Evolutionary conservation across 2,329 filamentous ascomycete species (phyloP).

Genomic region (Fusarium domesticum): DNA sequence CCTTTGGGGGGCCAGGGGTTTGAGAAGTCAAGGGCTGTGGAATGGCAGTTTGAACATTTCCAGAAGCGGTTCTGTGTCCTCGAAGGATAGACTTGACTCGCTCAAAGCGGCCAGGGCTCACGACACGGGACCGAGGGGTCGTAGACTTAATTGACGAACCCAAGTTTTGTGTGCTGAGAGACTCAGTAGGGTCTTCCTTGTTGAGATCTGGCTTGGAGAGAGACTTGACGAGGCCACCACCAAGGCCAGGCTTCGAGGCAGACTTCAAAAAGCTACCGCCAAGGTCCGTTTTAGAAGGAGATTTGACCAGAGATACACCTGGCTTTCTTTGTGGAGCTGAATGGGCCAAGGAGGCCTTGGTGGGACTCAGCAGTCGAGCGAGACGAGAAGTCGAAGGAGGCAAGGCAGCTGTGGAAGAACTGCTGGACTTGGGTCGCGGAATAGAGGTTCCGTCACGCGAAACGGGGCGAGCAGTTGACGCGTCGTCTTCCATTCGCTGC

Average conservation of each 20-base stretch:
- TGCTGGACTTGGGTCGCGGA: slow-evolving; percentile 43
- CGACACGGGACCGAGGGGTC: slow-evolving; percentile 36
- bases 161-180: slow-evolving; percentile 49
- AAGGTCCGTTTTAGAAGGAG: slow-evolving; percentile 47
- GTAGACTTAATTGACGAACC: slow-evolving; percentile 31
- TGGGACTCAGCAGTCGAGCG: slow-evolving; percentile 69
- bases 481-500: slow-evolving; percentile 64
- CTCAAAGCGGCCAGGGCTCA: slow-evolving; percentile 52
- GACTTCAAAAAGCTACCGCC: slow-evolving; percentile 28
- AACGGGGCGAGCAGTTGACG: slow-evolving; percentile 60
- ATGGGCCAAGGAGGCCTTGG: slow-evolving; percentile 69
- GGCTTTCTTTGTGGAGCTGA: slow-evolving; percentile 25
- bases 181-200: slow-evolving; percentile 44
- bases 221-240: slow-evolving; percentile 15
- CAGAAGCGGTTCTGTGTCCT: slow-evolving; percentile 35
- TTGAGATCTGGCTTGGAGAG: slow-evolving; percentile 46
- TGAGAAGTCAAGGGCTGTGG: slow-evolving; percentile 46
- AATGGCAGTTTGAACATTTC: slow-evolving; percentile 46
- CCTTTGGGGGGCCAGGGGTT: slow-evolving; percentile 44
- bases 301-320: slow-evolving; percentile 34
- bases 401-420: slow-evolving; percentile 27
- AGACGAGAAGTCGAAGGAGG: slow-evolving; percentile 47
- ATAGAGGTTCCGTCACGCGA: slow-evolving; percentile 52
- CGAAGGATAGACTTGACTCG: slow-evolving; percentile 58
- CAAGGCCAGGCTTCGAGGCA: slow-evolving; percentile 46